A percentile compares a stretch with the other conserved stretches of the same genome.
Evolutionary conservation across 441 rosid species (phyloP).

Genomic region (Codiaeum variegatum): DNA sequence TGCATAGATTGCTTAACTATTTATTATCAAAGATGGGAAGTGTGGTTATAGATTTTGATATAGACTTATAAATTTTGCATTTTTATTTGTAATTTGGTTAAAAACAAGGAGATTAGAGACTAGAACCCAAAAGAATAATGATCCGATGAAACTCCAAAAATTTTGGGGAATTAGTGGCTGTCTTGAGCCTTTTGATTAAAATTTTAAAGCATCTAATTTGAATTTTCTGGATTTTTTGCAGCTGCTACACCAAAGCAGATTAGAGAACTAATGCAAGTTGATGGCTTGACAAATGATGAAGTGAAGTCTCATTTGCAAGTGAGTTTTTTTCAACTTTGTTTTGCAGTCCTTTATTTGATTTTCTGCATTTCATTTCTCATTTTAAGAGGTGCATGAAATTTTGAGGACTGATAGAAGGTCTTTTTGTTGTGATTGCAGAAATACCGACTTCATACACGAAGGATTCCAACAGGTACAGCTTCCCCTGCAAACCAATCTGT

Average conservation of each 20-base stretch:
- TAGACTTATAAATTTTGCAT: neutral
- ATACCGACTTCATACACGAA: conserved; percentile 73
- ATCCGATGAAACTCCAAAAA: conserved; percentile 7
- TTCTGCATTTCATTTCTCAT: neutral
- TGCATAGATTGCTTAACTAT: neutral
- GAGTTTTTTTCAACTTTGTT: conserved; percentile 15
- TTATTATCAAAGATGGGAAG: neutral
- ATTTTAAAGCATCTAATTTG: conserved; percentile 20
- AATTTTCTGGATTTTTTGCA: conserved; percentile 29
- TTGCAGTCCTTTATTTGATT: neutral
- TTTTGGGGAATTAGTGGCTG: neutral
- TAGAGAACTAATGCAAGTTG: conserved; percentile 92
- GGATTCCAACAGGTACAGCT: conserved; percentile 32
- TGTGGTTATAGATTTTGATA: neutral
- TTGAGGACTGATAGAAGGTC: conserved; percentile 13
- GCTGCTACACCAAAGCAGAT: conserved; percentile 98
- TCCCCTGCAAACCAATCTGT: conserved; percentile 48
- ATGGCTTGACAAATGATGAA: conserved; percentile 95
- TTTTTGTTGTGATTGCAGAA: conserved; percentile 51
- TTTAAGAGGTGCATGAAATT: conserved; percentile 4
- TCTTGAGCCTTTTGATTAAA: neutral
- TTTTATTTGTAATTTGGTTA: neutral
- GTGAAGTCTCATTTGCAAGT: conserved; percentile 98
- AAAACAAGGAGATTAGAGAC: neutral
- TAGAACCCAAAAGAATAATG: conserved; percentile 2